Conservation (phyloP, 2,329 filamentous ascomycete species). For the Cladobotryum mycophilum region DNA sequence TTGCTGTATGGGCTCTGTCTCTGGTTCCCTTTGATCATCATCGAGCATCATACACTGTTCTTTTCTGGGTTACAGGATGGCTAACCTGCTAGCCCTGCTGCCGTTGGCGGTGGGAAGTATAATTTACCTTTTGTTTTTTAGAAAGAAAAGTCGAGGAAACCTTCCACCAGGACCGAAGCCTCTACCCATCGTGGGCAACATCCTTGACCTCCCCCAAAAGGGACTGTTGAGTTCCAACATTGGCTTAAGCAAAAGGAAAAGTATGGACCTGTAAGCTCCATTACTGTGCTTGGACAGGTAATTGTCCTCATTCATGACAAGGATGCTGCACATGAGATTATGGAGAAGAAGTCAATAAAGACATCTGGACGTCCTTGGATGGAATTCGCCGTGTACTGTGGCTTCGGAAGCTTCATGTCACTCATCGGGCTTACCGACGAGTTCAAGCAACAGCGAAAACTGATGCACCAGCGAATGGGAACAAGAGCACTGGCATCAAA, state of each 20-base stretch:
- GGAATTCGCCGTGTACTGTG: constrained; percentile 1
- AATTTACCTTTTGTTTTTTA: constrained; percentile 1
- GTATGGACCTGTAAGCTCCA: constrained; percentile 15
- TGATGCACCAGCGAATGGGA: constrained; percentile 4
- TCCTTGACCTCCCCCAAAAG: constrained; percentile 37
- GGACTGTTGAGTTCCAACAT: constrained; percentile 25
- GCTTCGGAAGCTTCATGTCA: background rate
- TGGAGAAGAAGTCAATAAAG: background rate
- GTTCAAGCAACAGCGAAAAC: background rate
- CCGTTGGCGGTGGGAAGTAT: background rate
- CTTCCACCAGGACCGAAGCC: constrained; percentile 25
- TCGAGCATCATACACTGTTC: too few species aligned
- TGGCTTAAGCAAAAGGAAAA: constrained; percentile 30
- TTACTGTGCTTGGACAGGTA: background rate
- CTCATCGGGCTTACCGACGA: background rate
- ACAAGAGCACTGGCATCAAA: background rate
- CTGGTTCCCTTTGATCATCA: too few species aligned
- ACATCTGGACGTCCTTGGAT: constrained; percentile 4
- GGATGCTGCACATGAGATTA: background rate
- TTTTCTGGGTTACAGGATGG: too few species aligned
- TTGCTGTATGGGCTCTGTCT: too few species aligned
- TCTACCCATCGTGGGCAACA: constrained; percentile 40
- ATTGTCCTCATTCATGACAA: constrained; percentile 3
- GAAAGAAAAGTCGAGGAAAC: background rate
- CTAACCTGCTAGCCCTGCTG: too few species aligned